Conservation (phyloP, 2,329 filamentous ascomycete genomes). For the Phaeosphaeriaceae sp. region DNA sequence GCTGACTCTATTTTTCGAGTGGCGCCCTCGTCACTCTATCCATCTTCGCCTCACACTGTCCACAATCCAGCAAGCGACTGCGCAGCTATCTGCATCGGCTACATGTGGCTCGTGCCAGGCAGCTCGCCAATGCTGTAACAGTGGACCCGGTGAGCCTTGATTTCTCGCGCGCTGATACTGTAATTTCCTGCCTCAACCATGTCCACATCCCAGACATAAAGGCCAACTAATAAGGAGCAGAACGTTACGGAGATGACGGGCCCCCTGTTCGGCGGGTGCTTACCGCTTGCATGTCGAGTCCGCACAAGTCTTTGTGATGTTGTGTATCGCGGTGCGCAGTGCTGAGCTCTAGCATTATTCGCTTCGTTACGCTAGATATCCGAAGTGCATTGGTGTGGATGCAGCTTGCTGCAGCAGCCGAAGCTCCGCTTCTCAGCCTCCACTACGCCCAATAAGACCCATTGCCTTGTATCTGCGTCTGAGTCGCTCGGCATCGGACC, state of each 20-base stretch:
- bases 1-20: background rate
- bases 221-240: background rate
- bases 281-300: constrained; percentile 7
- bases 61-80: background rate
- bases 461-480: background rate
- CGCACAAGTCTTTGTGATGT: background rate
- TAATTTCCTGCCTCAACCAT: constrained; percentile 26
- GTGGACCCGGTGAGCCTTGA: constrained; percentile 22
- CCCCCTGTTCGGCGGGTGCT: constrained; percentile 13
- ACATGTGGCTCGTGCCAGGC: constrained; percentile 16
- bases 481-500: background rate
- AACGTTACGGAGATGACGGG: constrained; percentile 9
- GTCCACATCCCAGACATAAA: constrained; percentile 9
- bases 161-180: constrained; percentile 27
- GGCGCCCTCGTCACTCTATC: background rate
- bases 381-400: constrained; percentile 2
- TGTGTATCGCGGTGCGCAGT: background rate
- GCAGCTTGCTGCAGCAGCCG: constrained; percentile 1
- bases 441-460: background rate
- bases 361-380: constrained; percentile 4
- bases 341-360: background rate
- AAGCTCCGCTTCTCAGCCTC: constrained; percentile 5
- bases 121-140: constrained; percentile 10
- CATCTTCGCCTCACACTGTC: background rate
- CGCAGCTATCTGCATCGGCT: background rate